Base-by-base conservation (phyloP, 495 filamentous ascomycete genomes). In the Lindgomyces ingoldianus region DNA sequence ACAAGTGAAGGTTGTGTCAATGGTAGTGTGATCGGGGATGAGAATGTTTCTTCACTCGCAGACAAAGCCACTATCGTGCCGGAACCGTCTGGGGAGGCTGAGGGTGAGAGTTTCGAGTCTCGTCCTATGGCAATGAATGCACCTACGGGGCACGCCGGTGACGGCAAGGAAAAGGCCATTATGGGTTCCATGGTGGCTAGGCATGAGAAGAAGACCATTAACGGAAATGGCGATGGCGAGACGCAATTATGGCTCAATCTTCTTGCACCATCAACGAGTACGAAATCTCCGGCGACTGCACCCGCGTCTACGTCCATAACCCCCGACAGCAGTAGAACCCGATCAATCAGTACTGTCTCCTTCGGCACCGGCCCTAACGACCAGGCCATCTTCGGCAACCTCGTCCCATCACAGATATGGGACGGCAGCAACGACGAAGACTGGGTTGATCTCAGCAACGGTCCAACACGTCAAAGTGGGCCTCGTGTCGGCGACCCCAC, bases 11-110 rank as follows among this genome's bases (percentile, higher is more conserved):
- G n/a, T n/a, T n/a, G n/a, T n/a, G n/a, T n/a, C n/a, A n/a, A n/a
- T n/a, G n/a, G n/a, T n/a, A n/a, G n/a, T n/a, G n/a, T n/a, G n/a
- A n/a, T n/a, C n/a, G n/a, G n/a, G n/a, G n/a, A n/a, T n/a, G n/a
- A n/a, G n/a, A n/a, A n/a, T n/a, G n/a, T n/a, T n/a, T n/a, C n/a
- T n/a, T n/a, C n/a, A n/a, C n/a, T n/a, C n/a, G n/a, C n/a, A n/a
- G n/a, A n/a, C n/a, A n/a, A n/a, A n/a, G n/a, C n/a, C n/a, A 39
- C 14, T 39, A 14, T 14, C 33, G 33, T 6, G 33, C 14, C 76
- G 79, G 57, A 73, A 21, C 8, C 14, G 33, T 39, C 6, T 39
- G 14, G 33, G 33, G 14, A 39, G 33, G 33, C 6, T 14, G 33
- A 39, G 33, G 33, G 33, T 39, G 33, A 39, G 33, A 14, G 14